These are phyloP conservation scores for Prunus fruticosa DNA, from an alignment of 306 rosid genomes.

Conservation along the genomic window DNA sequence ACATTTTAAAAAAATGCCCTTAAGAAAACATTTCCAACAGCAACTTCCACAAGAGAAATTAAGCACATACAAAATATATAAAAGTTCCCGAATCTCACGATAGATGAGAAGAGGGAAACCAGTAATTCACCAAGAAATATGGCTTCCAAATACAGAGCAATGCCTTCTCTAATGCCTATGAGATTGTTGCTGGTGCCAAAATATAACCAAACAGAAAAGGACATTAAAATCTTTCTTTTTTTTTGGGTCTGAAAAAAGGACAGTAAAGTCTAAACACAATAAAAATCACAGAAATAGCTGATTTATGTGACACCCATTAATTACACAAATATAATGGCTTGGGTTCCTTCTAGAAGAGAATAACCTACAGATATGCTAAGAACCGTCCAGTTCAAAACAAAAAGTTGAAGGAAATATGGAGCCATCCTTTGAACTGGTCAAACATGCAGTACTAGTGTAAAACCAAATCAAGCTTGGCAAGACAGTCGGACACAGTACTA, in stretches of 20 bases:
- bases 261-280: background rate
- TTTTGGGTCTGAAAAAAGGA: background rate
- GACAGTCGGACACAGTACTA: background rate
- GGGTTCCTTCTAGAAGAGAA: constrained; percentile 12
- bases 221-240: background rate
- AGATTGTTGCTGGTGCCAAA: background rate
- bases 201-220: constrained; percentile 2
- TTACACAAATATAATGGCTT: background rate
- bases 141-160: background rate
- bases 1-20: too few species aligned
- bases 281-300: background rate
- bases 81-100: too few species aligned
- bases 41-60: too few species aligned
- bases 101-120: background rate
- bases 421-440: constrained; percentile 17
- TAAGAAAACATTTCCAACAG: too few species aligned
- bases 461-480: constrained; percentile 11
- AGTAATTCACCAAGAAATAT: background rate
- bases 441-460: background rate
- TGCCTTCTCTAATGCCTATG: background rate
- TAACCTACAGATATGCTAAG: background rate
- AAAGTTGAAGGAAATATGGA: background rate
- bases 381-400: background rate
- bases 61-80: too few species aligned
- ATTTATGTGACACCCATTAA: background rate